Evolutionary conservation across 2,329 filamentous ascomycete genomes (phyloP), one percentile per base, ranked within the genome.

Genomic region (Fusarium euwallaceae): DNA sequence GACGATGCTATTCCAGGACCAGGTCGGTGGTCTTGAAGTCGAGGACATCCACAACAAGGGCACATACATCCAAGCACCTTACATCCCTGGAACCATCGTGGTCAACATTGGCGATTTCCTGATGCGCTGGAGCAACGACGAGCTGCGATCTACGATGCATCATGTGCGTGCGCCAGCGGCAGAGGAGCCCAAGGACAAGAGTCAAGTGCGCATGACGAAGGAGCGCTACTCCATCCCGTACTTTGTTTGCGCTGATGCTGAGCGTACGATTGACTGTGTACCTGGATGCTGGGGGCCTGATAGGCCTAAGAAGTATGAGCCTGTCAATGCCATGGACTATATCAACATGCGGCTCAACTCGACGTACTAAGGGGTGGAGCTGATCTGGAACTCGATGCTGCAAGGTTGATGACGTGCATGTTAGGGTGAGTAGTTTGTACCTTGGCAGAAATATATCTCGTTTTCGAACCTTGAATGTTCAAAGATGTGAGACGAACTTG

Each of bases 201-300:
- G 78, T 7, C 41, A 61, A 2, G 77, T 84, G 41, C 63, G 82
- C 4, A 86, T 88, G 82, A 88, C 87, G 4, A 81, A 82, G 36
- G 83, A 86, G 22, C 81, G 90, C 16, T 58, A 58, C 20, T 58
- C 55, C 3, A 58, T 58, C 34, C 55, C 55, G 20, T 58, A 90
- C 76, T 91, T 92, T 65, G 83, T 91, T 36, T 81, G 83, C 7
- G 87, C 89, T 0, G 86, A 90, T 48, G 53, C 61, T 4, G 82
- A 86, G 51, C 81, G 84, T 4, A 79, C 87, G n/a, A 58, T 58
- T 17, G 32, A 58, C 20, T 58, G 55, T 37, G 55, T 58, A 32
- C 55, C 55, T 9, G 55, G 55, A 20, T 58, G 55, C 22, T 58
- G 55, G 55, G 55, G 55, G 32, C 10, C 82, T 84, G 61, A 84